Evolutionary conservation across 2,329 filamentous ascomycete genomes (phyloP), one percentile per base, ranked within the genome.

Genomic region (Dichotomopilus funicola): DNA sequence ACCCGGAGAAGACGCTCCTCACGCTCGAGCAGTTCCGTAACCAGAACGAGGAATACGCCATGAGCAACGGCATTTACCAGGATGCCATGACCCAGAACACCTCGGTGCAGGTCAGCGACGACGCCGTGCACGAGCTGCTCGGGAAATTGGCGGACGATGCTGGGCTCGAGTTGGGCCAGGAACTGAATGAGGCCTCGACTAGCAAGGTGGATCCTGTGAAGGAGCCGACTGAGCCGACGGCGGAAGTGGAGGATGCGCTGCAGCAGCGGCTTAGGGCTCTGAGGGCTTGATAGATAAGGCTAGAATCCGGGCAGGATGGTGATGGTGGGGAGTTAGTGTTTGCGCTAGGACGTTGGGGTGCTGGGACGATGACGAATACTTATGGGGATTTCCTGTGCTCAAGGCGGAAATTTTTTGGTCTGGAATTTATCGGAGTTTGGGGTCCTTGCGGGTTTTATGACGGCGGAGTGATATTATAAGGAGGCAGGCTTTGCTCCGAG

Each of bases 61-160:
- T 84, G 73, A 78, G 75, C 67, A 83, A 82, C 70, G 79, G 85
- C 63, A 90, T 91, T 72, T 94, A 94, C 72, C 89, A 92, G 71
- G 90, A 91, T 67, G 88, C 89, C 57, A 92, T 91, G 59, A 84
- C 82, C 27, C 86, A 87, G 58, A 87, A 87, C 40, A 95, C 90
- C 1, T 70, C 88, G 72, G 65, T 86, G 75, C 68, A 88, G 77
- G 70, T 91, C 74, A 73, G 88, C 75, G 72, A 95, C 68, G 90
- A 95, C 63, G 89, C 91, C 63, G 89, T 95, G 1, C 90, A 95
- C 70, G 85, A 89, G 62, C 74, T 95, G 59, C 87, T 95, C 72
- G 86, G 83, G 61, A 88, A 95, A 73, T 82, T 94, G 44, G 90
- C 90, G 60, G 91, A 95, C 70, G 90, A 95, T 70, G 89, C 88